Evolutionary conservation across 345 rosid species (phyloP).

Genomic region (Pugionium dolabratum): DNA sequence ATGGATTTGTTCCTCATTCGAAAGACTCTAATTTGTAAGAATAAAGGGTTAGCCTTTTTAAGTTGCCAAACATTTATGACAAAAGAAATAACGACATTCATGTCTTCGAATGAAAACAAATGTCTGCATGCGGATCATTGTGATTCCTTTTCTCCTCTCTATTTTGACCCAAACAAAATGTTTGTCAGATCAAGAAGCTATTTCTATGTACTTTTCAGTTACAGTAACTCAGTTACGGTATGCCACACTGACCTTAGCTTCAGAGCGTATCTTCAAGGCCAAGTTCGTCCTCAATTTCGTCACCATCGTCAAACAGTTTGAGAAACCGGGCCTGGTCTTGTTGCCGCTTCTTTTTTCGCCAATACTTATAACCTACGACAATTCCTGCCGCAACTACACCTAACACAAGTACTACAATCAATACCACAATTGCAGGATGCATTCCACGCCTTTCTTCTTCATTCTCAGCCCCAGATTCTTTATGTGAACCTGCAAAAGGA

Average conservation of each 20-base stretch:
- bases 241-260: slow-evolving; percentile 21
- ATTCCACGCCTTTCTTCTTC: slow-evolving; percentile 34
- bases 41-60: background rate
- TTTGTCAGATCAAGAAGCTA: slow-evolving; percentile 12
- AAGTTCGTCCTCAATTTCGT: slow-evolving; percentile 81
- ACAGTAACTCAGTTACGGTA: background rate
- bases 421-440: slow-evolving; percentile 51
- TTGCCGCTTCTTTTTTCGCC: slow-evolving; percentile 75
- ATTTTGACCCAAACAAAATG: slow-evolving; percentile 17
- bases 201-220: slow-evolving; percentile 12
- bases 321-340: slow-evolving; percentile 89
- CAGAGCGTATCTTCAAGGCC: slow-evolving; percentile 48
- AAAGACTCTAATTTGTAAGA: too few species aligned
- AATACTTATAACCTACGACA: slow-evolving; percentile 51
- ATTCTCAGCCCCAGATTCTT: slow-evolving; percentile 29
- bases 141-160: slow-evolving; percentile 14
- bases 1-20: too few species aligned
- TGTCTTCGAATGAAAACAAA: slow-evolving; percentile 10
- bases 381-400: slow-evolving; percentile 43
- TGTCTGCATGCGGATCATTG: slow-evolving; percentile 3
- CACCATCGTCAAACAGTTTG: slow-evolving; percentile 88
- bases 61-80: background rate
- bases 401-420: slow-evolving; percentile 46
- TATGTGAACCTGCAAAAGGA: slow-evolving; percentile 41
- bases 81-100: background rate